Evolutionary conservation across 495 filamentous ascomycete species (phyloP).

Genomic region (Annulohypoxylon nitens): DNA sequence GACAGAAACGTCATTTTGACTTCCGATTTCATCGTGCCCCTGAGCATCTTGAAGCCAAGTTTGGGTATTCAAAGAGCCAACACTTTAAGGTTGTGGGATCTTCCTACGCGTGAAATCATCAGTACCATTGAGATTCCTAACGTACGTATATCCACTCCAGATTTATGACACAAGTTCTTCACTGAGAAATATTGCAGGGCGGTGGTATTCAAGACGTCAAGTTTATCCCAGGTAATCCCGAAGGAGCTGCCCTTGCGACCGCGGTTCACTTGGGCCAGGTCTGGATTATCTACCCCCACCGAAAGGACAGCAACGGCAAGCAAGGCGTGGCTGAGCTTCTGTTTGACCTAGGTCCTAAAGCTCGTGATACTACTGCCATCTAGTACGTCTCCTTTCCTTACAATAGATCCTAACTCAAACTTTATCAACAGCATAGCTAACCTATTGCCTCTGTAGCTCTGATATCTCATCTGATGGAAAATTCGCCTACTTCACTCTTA

Average conservation of each 20-base stretch:
- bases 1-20: conserved; percentile 69
- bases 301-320: conserved; percentile 64
- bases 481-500: conserved; percentile 71
- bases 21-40: conserved; percentile 72
- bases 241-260: conserved; percentile 70
- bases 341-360: conserved; percentile 69
- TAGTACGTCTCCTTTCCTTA: conserved; percentile 55
- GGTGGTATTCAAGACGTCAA: conserved; percentile 75
- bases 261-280: conserved; percentile 72
- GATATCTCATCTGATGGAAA: conserved; percentile 72
- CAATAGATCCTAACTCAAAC: not conserved
- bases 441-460: conserved; percentile 43
- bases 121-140: conserved; percentile 73
- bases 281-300: conserved; percentile 75
- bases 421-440: not conserved
- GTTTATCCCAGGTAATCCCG: conserved; percentile 72
- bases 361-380: conserved; percentile 69
- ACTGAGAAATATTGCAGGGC: conserved; percentile 52
- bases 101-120: conserved; percentile 64
- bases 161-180: not conserved
- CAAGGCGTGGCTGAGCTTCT: conserved; percentile 69
- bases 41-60: conserved; percentile 71
- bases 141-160: conserved; percentile 51
- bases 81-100: conserved; percentile 71
- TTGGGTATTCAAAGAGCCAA: conserved; percentile 65